Evolutionary conservation across 2,329 filamentous ascomycete genomes (phyloP), one percentile per base, ranked within the genome.

Genomic region (Setomelanomma holmii): DNA sequence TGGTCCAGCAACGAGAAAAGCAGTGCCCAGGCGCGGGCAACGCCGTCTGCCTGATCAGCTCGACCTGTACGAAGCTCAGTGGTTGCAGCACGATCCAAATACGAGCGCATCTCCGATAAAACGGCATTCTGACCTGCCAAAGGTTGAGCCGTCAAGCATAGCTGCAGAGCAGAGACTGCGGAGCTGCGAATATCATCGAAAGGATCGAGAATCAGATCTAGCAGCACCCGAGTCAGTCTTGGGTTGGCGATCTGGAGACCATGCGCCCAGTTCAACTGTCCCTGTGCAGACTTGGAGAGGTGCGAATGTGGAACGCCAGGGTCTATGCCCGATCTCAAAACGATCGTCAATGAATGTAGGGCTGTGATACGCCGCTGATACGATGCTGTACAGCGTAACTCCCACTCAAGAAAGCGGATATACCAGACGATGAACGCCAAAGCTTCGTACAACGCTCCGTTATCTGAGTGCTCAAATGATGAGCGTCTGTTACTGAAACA

Each of bases 41-140:
- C 87, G 8, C 93, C 93, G 75, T 99, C 93, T 1, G 93, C 92
- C 71, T 96, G 91, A 69, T 98, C 93, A 11, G 92, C 93, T 55
- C 95, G 84, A 19, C 91, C 91, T 4, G 91, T 96, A 21, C 78
- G 80, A 19, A 86, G 81, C 51, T 90, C 87, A 27, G 84, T 77
- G 4, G 75, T 73, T 50, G 88, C 83, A 1, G 78, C 78, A 24
- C 74, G 65, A 8, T 56, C 36, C 7, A 77, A 48, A 22, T 74
- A 75, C 1, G 40, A 56, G 20, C 61, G 56, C 30, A 71, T 56
- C 10, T 43, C 53, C 16, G 53, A 45, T 8, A 70, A 23, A 4
- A 53, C 49, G 4, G 22, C 14, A 10, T 42, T 20, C 36, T 54
- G 61, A 17, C 66, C 56, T 1, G 46, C 27, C 8, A 55, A 41